A percentile compares a stretch with the other conserved stretches of the same genome.
These are phyloP conservation scores for Penicillium verhagenii DNA, from an alignment of 495 filamentous ascomycete genomes.

Conservation along the genomic window DNA sequence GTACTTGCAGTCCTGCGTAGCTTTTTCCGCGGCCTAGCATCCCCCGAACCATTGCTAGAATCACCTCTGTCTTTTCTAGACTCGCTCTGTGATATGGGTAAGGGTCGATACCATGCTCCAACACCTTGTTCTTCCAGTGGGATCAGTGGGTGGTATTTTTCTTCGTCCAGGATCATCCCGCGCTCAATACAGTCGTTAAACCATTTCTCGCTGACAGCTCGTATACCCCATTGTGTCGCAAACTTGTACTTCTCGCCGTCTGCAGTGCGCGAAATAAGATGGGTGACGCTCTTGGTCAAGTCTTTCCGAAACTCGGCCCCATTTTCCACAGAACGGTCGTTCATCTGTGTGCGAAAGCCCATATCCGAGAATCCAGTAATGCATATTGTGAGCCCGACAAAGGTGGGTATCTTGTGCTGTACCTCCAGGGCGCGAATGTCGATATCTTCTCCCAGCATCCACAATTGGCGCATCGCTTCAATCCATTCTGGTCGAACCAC, in stretches of 20 bases:
- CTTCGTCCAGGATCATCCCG: conserved; percentile 91
- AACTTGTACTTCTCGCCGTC: conserved; percentile 86
- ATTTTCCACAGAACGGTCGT: conserved; percentile 61
- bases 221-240: conserved; percentile 75
- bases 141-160: conserved; percentile 71
- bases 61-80: conserved; percentile 8
- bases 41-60: conserved; percentile 20
- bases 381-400: conserved; percentile 70
- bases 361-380: conserved; percentile 87
- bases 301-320: conserved; percentile 83
- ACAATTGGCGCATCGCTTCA: conserved; percentile 73
- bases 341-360: conserved; percentile 63
- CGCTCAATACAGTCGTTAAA: conserved; percentile 78
- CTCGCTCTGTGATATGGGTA: conserved; percentile 34
- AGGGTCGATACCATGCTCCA: conserved; percentile 68
- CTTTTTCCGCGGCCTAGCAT: conserved; percentile 54
- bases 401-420: conserved; percentile 58
- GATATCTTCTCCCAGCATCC: conserved; percentile 79
- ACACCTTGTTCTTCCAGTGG: conserved; percentile 68
- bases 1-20: conserved; percentile 77
- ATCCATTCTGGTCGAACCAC: conserved; percentile 80
- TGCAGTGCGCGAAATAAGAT: conserved; percentile 77
- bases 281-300: conserved; percentile 76
- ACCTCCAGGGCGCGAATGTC: conserved; percentile 67
- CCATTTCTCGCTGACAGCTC: conserved; percentile 80